Evolutionary conservation across 768 basidiomycete genomes (phyloP).

Genomic region (Tulasnella sp.): DNA sequence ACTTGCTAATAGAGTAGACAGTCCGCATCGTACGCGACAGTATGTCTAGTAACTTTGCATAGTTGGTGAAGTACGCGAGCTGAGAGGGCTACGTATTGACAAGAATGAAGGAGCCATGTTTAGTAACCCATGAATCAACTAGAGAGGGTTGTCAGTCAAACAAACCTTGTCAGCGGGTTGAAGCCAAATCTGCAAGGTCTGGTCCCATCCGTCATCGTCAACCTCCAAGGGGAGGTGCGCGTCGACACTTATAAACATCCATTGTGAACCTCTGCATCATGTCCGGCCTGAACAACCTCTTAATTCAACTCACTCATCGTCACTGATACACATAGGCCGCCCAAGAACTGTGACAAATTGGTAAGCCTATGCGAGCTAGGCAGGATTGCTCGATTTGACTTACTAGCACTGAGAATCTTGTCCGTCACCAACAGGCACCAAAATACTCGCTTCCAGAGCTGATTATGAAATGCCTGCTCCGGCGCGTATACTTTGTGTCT

Average conservation of each 20-base stretch:
- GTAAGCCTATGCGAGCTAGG: not conserved
- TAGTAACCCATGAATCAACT: constrained; percentile 59
- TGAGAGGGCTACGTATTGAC: constrained; percentile 31
- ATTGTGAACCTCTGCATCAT: too few relatives aligned
- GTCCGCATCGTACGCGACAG: constrained; percentile 46
- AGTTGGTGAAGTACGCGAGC: constrained; percentile 45
- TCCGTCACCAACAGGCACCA: constrained; percentile 38
- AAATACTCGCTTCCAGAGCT: constrained; percentile 70
- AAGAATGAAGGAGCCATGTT: constrained; percentile 71
- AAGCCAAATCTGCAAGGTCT: not conserved
- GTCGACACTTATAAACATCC: constrained; percentile 3
- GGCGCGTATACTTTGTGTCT: constrained; percentile 41
- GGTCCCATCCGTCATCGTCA: not conserved
- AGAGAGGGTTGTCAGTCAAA: too few relatives aligned
- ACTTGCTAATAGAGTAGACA: constrained; percentile 60
- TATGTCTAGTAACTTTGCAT: constrained; percentile 48
- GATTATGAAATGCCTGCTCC: constrained; percentile 41
- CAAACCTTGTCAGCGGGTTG: not conserved
- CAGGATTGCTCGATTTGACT: not conserved
- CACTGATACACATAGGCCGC: constrained; percentile 59
- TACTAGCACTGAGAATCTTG: constrained; percentile 28
- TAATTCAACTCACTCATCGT: constrained; percentile 68
- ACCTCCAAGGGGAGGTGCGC: constrained; percentile 8
- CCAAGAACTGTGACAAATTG: constrained; percentile 31
- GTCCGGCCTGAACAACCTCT: too few relatives aligned